These are phyloP conservation scores for Claviceps humidiphila DNA, from an alignment of 2,329 filamentous ascomycete genomes.

Conservation along the genomic window DNA sequence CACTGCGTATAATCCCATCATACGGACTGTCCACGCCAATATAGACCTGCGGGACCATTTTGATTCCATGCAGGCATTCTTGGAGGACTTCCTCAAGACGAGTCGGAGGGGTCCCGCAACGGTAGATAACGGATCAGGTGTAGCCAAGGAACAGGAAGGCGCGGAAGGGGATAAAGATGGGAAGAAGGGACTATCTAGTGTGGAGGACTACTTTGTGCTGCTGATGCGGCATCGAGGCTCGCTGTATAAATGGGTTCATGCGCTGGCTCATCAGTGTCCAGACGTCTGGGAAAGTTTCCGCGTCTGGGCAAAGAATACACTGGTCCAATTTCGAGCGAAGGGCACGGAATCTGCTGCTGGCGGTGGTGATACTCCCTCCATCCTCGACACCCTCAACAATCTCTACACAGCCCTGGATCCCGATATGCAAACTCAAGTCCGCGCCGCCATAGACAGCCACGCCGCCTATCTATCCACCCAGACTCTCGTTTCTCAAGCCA, in stretches of 20 bases:
- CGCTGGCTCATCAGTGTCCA: slow-evolving; percentile 53
- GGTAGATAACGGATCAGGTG: background rate
- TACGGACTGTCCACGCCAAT: slow-evolving; percentile 55
- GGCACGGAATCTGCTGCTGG: background rate
- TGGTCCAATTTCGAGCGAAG: slow-evolving; percentile 37
- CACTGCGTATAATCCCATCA: slow-evolving; percentile 59
- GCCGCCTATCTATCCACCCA: slow-evolving; percentile 45
- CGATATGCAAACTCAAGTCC: slow-evolving; percentile 31
- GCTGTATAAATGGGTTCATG: slow-evolving; percentile 58
- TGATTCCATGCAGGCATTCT: slow-evolving; percentile 51
- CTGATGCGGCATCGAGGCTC: slow-evolving; percentile 50
- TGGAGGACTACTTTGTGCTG: slow-evolving; percentile 59
- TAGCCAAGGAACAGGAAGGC: background rate
- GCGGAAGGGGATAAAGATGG: background rate
- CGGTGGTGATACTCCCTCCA: slow-evolving; percentile 3
- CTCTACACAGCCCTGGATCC: slow-evolving; percentile 33
- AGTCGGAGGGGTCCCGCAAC: slow-evolving; percentile 19
- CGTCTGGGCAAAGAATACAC: slow-evolving; percentile 44
- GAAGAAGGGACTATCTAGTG: slow-evolving; percentile 35
- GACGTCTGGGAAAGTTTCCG: slow-evolving; percentile 49
- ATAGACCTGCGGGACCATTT: slow-evolving; percentile 60
- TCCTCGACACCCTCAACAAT: slow-evolving; percentile 26
- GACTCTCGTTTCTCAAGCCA: slow-evolving; percentile 35
- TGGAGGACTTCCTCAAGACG: slow-evolving; percentile 56
- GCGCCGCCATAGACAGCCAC: slow-evolving; percentile 44